Evolutionary conservation across 441 rosid species (phyloP).

Genomic region (Manihot esculenta): DNA sequence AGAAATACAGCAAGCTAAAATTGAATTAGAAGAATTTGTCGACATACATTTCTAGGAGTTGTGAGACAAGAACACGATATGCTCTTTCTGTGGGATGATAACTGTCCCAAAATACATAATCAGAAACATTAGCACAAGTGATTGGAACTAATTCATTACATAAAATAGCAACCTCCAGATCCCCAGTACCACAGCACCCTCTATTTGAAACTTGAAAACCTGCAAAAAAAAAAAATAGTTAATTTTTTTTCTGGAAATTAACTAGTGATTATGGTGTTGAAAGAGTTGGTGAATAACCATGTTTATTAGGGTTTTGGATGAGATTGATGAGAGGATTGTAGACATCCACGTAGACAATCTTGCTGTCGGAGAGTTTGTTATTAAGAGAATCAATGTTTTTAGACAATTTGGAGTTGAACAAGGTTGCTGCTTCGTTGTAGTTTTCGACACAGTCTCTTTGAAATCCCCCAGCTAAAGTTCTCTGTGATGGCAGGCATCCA

Average conservation of each 20-base stretch:
- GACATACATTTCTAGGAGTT: constrained; percentile 16
- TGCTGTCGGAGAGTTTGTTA: constrained; percentile 30
- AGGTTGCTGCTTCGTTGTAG: constrained; percentile 45
- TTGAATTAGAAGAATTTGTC: constrained; percentile 21
- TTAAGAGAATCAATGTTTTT: constrained; percentile 34
- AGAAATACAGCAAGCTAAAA: too few species aligned
- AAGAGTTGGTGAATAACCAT: constrained; percentile 38
- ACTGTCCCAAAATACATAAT: constrained; percentile 51
- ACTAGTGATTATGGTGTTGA: not conserved
- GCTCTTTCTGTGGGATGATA: constrained; percentile 57
- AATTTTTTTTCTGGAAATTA: too few species aligned
- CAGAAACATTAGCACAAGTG: constrained; percentile 35
- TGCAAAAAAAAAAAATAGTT: constrained; percentile 13
- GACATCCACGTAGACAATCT: constrained; percentile 47
- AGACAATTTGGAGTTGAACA: constrained; percentile 61
- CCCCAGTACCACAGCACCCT: constrained; percentile 61
- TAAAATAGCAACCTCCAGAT: constrained; percentile 33
- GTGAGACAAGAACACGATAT: constrained; percentile 29
- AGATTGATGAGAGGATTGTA: constrained; percentile 53
- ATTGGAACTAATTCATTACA: constrained; percentile 32
- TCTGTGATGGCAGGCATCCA: constrained; percentile 72
- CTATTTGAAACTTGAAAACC: constrained; percentile 31
- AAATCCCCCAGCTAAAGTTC: constrained; percentile 63
- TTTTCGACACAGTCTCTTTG: constrained; percentile 46
- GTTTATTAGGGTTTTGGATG: constrained; percentile 41